These are phyloP conservation scores for Cyclanthera cordifolia DNA, from an alignment of 306 rosid genomes.

Conservation along the genomic window DNA sequence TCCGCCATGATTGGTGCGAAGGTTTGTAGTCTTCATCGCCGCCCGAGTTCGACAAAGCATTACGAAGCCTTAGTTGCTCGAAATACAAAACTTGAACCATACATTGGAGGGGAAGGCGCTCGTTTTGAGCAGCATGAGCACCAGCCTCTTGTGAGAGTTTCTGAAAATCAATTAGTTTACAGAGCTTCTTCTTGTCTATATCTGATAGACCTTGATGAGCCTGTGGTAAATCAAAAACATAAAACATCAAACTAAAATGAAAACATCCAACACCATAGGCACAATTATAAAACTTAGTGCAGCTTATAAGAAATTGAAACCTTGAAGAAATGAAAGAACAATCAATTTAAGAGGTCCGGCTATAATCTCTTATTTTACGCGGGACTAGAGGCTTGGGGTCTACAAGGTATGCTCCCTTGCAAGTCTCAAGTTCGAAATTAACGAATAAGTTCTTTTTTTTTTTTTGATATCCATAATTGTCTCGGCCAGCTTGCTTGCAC, in stretches of 20 bases:
- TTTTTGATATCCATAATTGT: too few species aligned
- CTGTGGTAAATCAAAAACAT: conserved; percentile 26
- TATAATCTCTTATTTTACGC: neutral
- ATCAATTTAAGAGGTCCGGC: neutral
- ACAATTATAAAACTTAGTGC: neutral
- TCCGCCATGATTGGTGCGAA: conserved; percentile 82
- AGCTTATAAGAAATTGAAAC: neutral
- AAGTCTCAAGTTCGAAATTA: too few species aligned
- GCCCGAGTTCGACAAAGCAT: conserved; percentile 46
- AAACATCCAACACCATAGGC: neutral
- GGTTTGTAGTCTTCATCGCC: conserved; percentile 82
- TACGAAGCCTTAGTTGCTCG: conserved; percentile 86
- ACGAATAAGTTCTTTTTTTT: too few species aligned
- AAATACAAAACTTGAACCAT: conserved; percentile 91
- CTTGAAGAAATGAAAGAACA: neutral
- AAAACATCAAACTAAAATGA: neutral
- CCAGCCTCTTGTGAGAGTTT: conserved; percentile 96
- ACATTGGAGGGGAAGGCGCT: conserved; percentile 91
- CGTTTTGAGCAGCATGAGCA: conserved; percentile 98
- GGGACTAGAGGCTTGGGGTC: too few species aligned
- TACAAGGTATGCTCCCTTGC: too few species aligned
- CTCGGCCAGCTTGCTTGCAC: too few species aligned
- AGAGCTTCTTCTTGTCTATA: conserved; percentile 62
- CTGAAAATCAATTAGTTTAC: conserved; percentile 84
- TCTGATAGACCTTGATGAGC: conserved; percentile 87